These are phyloP conservation scores for Cytospora piceicola DNA, from an alignment of 2,329 filamentous ascomycete genomes.

Conservation along the genomic window DNA sequence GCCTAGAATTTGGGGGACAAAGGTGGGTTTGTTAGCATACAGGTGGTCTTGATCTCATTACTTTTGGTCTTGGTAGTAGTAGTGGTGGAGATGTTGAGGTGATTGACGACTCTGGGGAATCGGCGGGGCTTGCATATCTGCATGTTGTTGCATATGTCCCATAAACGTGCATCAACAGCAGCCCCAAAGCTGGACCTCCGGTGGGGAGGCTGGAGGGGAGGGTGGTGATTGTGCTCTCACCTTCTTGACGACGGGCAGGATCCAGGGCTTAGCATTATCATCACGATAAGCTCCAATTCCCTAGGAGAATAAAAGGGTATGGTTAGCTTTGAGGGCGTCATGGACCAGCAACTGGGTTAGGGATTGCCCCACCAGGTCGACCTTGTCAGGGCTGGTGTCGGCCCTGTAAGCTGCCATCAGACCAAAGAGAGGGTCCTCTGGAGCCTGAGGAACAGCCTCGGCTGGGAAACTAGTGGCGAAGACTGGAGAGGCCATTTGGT, in stretches of 20 bases:
- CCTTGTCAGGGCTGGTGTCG: slow-evolving; percentile 77
- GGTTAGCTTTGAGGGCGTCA: slow-evolving; percentile 24
- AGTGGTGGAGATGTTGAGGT: slow-evolving; percentile 12
- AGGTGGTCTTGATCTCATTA: slow-evolving; percentile 18
- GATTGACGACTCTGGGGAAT: slow-evolving; percentile 26
- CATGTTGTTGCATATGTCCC: slow-evolving; percentile 14
- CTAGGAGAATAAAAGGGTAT: slow-evolving; percentile 39
- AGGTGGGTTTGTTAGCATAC: slow-evolving; percentile 34
- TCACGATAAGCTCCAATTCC: slow-evolving; percentile 93
- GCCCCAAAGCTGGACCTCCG: background rate
- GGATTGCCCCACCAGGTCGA: slow-evolving; percentile 74
- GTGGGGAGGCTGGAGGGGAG: slow-evolving; percentile 10
- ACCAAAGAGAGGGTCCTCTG: slow-evolving; percentile 93
- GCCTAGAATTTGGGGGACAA: slow-evolving; percentile 60
- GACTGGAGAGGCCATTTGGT: slow-evolving; percentile 69
- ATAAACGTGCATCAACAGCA: slow-evolving; percentile 1
- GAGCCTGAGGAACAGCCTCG: slow-evolving; percentile 81
- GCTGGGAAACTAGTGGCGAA: slow-evolving; percentile 72
- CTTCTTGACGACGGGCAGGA: slow-evolving; percentile 95
- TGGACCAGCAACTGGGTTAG: background rate
- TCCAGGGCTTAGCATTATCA: slow-evolving; percentile 94
- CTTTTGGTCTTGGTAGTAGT: background rate
- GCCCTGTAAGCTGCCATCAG: slow-evolving; percentile 86
- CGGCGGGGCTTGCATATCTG: slow-evolving; percentile 8
- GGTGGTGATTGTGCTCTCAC: slow-evolving; percentile 53